These are phyloP conservation scores for Tardiomyces blankii DNA, from an alignment of 1,139 yeast species.

Conservation along the genomic window DNA sequence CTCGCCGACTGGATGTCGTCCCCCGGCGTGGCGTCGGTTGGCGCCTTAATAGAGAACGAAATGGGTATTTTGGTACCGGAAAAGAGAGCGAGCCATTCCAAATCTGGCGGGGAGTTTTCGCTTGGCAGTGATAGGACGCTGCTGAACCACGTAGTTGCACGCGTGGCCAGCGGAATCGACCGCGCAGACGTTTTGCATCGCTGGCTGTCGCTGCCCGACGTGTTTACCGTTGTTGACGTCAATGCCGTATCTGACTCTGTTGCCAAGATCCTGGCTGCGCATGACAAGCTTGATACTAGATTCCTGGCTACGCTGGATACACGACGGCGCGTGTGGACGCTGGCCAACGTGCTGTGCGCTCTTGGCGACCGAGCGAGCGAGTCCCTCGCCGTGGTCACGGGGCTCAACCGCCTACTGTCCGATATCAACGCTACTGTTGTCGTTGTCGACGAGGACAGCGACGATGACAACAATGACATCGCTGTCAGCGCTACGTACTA, in stretches of 20 bases:
- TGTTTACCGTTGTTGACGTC: not conserved
- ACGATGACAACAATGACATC: not conserved
- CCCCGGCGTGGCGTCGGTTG: not conserved
- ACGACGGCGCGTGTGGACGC: not conserved
- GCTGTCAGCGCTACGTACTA: not conserved
- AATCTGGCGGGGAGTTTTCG: not conserved
- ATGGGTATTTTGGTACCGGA: not conserved
- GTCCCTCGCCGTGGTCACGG: not conserved
- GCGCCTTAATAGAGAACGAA: not conserved
- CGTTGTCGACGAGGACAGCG: not conserved
- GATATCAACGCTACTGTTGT: not conserved
- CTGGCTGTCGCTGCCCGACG: not conserved
- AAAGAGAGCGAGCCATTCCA: not conserved
- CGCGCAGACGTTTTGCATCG: not conserved
- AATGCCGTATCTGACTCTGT: not conserved
- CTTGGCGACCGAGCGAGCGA: not conserved
- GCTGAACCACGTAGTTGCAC: not conserved
- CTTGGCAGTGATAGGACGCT: not conserved
- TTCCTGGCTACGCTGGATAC: not conserved
- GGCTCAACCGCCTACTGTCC: not conserved
- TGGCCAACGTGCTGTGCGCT: not conserved
- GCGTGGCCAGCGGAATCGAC: not conserved
- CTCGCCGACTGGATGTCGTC: not conserved
- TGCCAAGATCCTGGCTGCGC: not conserved
- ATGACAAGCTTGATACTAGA: not conserved